A percentile compares a stretch with the other conserved stretches of the same genome.
These are phyloP conservation scores for Sporothrix phasma DNA, from an alignment of 2,329 filamentous ascomycete genomes.

Conservation along the genomic window DNA sequence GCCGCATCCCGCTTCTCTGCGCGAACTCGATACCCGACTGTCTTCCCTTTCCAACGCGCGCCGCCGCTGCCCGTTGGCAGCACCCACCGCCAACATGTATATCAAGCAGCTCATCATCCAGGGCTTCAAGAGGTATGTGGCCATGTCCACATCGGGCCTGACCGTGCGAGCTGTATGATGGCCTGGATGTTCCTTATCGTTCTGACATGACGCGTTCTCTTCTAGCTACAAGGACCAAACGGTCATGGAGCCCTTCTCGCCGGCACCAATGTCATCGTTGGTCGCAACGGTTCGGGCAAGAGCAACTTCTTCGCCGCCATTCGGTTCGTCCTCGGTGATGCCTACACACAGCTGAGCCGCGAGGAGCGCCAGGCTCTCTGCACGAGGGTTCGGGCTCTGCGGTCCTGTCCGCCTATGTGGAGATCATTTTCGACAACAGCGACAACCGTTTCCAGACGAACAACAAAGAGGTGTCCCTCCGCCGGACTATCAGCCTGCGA, in stretches of 20 bases:
- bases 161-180: not conserved
- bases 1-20: not conserved
- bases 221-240: conserved; percentile 97
- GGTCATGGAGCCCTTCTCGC: conserved; percentile 94
- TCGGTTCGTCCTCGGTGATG: conserved; percentile 95
- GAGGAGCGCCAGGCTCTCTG: conserved; percentile 93
- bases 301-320: conserved; percentile 99
- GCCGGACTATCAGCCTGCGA: conserved; percentile 90
- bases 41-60: conserved; percentile 8
- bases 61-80: conserved; percentile 23
- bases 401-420: conserved; percentile 98
- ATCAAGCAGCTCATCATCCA: conserved; percentile 99
- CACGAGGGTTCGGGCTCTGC: conserved; percentile 97
- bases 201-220: conserved; percentile 19
- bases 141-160: not conserved
- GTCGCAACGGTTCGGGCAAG: conserved; percentile 97
- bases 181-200: not conserved
- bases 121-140: conserved; percentile 92
- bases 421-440: conserved; percentile 96
- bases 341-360: conserved; percentile 88
- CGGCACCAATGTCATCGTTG: conserved; percentile 96
- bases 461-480: conserved; percentile 79
- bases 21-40: not conserved
- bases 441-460: conserved; percentile 92
- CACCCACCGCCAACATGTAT: conserved; percentile 57